Conservation (phyloP, 1,284 basidiomycete species). For the Ceraceosorus guamensis region DNA sequence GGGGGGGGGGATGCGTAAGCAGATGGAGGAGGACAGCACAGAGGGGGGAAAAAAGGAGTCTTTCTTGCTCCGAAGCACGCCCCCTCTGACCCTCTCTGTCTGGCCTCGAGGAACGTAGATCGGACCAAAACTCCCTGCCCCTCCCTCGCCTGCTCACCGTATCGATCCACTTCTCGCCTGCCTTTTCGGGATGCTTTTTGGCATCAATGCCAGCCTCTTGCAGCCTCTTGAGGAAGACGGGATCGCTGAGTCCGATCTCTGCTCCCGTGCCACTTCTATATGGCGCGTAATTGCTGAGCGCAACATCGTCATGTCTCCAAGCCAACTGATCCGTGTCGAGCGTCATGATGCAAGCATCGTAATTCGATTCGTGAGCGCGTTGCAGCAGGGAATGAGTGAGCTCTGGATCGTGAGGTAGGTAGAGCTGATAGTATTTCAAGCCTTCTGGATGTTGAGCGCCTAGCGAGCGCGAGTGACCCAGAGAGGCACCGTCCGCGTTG, state of each 20-base stretch:
- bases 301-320: constrained; percentile 58
- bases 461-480: constrained; percentile 4
- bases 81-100: too few species aligned
- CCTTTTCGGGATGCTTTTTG: constrained; percentile 49
- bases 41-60: too few species aligned
- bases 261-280: constrained; percentile 50
- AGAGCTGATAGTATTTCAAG: constrained; percentile 71
- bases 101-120: too few species aligned
- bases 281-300: constrained; percentile 53
- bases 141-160: constrained; percentile 54
- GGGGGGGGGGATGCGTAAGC: too few species aligned
- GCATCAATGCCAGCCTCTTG: constrained; percentile 23
- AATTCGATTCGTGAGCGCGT: constrained; percentile 55
- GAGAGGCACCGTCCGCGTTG: constrained; percentile 52
- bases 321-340: constrained; percentile 58
- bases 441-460: constrained; percentile 51
- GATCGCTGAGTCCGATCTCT: constrained; percentile 59
- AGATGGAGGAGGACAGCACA: too few species aligned
- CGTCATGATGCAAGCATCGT: constrained; percentile 54
- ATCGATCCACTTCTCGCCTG: constrained; percentile 56
- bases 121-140: constrained; percentile 50
- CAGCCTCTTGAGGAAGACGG: constrained; percentile 57
- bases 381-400: constrained; percentile 52
- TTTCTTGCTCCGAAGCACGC: too few species aligned
- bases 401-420: constrained; percentile 56